These are phyloP conservation scores for Anisogramma anomala DNA, from an alignment of 2,329 filamentous ascomycete genomes.

Conservation along the genomic window DNA sequence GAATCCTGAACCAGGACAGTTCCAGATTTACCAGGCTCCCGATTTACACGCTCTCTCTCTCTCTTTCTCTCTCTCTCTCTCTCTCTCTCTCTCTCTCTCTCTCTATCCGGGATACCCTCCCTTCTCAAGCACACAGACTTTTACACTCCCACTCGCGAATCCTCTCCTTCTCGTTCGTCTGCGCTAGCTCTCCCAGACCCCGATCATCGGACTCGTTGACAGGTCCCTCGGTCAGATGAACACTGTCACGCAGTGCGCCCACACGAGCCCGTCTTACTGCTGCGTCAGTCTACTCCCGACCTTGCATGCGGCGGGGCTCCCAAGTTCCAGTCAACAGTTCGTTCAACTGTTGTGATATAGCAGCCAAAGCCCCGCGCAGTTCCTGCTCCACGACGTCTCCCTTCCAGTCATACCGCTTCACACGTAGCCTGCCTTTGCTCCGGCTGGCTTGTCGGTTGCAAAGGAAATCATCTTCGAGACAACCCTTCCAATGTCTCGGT, in stretches of 20 bases:
- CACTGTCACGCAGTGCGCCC: constrained; percentile 3
- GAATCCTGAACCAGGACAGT: constrained; percentile 6
- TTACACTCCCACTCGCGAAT: neutral
- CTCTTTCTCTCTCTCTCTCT: neutral
- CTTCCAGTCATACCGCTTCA: constrained; percentile 9
- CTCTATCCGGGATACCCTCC: neutral
- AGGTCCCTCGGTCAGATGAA: constrained; percentile 1
- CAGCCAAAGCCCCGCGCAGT: constrained; percentile 7
- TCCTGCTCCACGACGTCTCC: constrained; percentile 5
- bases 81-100: neutral
- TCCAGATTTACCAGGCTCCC: too few relatives aligned
- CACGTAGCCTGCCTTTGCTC: constrained; percentile 27
- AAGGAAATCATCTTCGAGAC: constrained; percentile 25
- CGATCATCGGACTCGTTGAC: constrained; percentile 6
- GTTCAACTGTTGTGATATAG: too few relatives aligned
- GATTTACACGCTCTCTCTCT: too few relatives aligned
- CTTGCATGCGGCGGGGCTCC: constrained; percentile 8
- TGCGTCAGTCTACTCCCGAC: neutral
- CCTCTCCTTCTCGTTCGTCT: constrained; percentile 4
- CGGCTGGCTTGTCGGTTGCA: constrained; percentile 37
- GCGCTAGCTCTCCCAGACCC: constrained; percentile 2
- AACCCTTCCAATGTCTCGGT: constrained; percentile 24
- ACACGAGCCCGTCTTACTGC: neutral
- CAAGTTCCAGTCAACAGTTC: too few relatives aligned
- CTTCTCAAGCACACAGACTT: neutral